phyloP scores from a whole-genome alignment of 257 asterid genomes.

The Przewalskia tangutica region DNA sequence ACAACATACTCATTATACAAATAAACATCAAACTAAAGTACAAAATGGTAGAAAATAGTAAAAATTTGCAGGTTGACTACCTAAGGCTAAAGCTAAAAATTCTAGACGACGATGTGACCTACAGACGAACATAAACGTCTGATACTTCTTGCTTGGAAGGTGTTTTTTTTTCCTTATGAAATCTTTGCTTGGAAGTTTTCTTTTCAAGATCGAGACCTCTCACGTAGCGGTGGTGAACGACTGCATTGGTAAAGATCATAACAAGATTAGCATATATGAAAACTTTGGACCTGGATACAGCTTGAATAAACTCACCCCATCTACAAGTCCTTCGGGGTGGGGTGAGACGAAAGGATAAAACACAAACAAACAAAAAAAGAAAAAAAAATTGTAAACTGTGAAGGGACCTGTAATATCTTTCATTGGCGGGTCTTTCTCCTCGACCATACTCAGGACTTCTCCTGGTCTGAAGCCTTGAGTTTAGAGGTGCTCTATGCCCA shows the following conservation, averaged over 20 bases:
- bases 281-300: background rate
- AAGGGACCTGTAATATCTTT: constrained; percentile 48
- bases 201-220: constrained; percentile 56
- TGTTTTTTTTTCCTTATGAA: background rate
- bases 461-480: constrained; percentile 48
- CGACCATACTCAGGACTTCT: constrained; percentile 50
- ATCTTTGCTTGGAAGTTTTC: background rate
- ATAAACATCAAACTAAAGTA: background rate
- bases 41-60: no score
- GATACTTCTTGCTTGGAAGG: background rate
- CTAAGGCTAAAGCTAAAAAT: background rate
- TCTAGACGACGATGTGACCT: background rate
- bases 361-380: background rate
- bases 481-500: constrained; percentile 68
- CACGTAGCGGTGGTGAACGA: constrained; percentile 55
- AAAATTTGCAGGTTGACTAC: background rate
- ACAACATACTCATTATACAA: background rate
- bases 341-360: background rate
- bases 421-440: constrained; percentile 49
- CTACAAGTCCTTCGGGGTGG: background rate
- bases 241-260: constrained; percentile 20
- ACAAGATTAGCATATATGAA: background rate
- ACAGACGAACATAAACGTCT: background rate
- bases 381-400: background rate
- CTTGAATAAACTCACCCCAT: background rate